phyloP scores from a whole-genome alignment of 176 grass and related monocot species.

The Hordeum marinum region DNA sequence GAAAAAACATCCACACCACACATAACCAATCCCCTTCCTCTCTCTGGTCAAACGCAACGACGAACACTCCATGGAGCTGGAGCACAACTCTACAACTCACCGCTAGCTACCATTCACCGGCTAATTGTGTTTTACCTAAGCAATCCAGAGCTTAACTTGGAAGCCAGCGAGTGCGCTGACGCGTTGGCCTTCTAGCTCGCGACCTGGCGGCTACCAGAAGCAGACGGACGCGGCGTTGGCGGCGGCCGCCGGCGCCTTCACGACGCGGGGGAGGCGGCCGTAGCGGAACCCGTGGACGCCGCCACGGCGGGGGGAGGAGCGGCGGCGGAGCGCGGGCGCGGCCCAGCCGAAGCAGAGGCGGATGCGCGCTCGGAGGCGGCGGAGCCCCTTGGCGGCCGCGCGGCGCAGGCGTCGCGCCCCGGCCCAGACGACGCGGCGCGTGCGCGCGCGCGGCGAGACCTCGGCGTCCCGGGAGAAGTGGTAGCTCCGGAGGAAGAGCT shows the following conservation, averaged over 20 bases:
- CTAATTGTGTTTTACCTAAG: slow-evolving; percentile 17
- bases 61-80: neutral
- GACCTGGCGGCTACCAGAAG: slow-evolving; percentile 29
- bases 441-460: slow-evolving; percentile 31
- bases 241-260: neutral
- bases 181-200: neutral
- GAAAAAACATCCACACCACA: neutral
- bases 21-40: neutral
- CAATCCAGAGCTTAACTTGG: neutral
- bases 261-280: slow-evolving; percentile 31
- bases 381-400: slow-evolving; percentile 29
- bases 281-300: neutral
- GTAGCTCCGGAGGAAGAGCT: slow-evolving; percentile 92
- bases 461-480: slow-evolving; percentile 71
- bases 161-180: slow-evolving; percentile 15
- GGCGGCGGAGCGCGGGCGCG: slow-evolving; percentile 14
- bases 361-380: slow-evolving; percentile 32
- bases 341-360: slow-evolving; percentile 49
- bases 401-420: slow-evolving; percentile 49
- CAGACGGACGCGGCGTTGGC: slow-evolving; percentile 15
- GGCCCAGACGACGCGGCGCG: slow-evolving; percentile 65
- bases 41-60: slow-evolving; percentile 10
- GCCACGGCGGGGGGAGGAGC: neutral
- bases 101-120: neutral
- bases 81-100: neutral